phyloP scores from a whole-genome alignment of 768 basidiomycete genomes.

The Tricholoma furcatifolium region DNA sequence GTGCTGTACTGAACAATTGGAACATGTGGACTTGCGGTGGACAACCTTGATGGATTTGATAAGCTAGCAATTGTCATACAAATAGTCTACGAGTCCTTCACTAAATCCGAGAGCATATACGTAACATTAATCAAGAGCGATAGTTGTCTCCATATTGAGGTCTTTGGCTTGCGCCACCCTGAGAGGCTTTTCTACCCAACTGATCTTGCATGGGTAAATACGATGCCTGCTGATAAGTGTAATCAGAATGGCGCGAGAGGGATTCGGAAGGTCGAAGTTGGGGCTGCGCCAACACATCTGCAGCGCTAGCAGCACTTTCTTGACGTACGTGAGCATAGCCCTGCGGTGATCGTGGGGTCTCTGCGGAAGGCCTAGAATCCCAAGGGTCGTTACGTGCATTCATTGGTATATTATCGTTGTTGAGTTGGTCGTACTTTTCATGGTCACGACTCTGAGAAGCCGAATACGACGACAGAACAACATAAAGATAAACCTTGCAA shows the following conservation, averaged over 20 bases:
- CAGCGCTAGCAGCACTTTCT: constrained; percentile 52
- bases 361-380: constrained; percentile 59
- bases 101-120: not conserved
- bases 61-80: too few relatives aligned
- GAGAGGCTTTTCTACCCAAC: constrained; percentile 17
- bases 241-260: constrained; percentile 29
- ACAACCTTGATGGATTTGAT: not conserved
- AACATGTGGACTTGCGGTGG: not conserved
- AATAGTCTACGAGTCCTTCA: not conserved
- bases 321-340: constrained; percentile 50
- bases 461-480: constrained; percentile 59
- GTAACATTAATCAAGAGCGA: not conserved
- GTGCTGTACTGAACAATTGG: constrained; percentile 4
- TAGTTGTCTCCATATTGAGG: constrained; percentile 6
- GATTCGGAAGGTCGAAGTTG: constrained; percentile 45
- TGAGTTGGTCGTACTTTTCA: constrained; percentile 72
- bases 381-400: constrained; percentile 67
- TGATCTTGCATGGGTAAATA: constrained; percentile 31
- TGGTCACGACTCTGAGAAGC: constrained; percentile 77
- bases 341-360: constrained; percentile 27
- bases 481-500: constrained; percentile 48
- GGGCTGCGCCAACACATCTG: constrained; percentile 53
- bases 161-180: constrained; percentile 6
- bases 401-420: constrained; percentile 67
- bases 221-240: constrained; percentile 23